phyloP scores from a whole-genome alignment of 2,329 filamentous ascomycete genomes.

The Exophiala xenobiotica region DNA sequence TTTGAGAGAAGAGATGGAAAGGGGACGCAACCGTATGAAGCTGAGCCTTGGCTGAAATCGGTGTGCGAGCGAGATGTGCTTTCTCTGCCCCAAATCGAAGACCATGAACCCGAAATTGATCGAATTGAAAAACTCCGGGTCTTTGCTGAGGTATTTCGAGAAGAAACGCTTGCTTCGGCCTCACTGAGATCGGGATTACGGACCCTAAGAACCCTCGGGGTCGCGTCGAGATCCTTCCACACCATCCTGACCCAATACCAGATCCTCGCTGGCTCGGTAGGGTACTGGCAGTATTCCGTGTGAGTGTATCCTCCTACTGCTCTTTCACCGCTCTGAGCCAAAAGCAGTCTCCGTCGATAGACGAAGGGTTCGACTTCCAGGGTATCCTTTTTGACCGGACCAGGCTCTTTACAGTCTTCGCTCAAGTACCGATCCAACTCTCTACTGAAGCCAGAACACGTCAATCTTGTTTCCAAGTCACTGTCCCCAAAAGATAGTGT shows the following conservation, averaged over 20 bases:
- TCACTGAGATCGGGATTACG: constrained; percentile 5
- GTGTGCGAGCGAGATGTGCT: constrained; percentile 10
- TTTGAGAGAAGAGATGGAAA: constrained; percentile 6
- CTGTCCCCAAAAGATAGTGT: too few relatives aligned
- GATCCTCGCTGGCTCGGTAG: not conserved
- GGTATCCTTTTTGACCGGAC: too few relatives aligned
- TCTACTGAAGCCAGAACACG: too few relatives aligned
- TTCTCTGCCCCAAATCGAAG: constrained; percentile 16
- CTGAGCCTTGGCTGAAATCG: constrained; percentile 8
- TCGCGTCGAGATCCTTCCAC: constrained; percentile 10
- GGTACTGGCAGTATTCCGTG: not conserved
- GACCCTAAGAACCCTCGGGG: constrained; percentile 16
- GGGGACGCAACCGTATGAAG: constrained; percentile 11
- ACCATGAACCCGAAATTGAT: constrained; percentile 18
- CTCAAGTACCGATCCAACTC: too few relatives aligned
- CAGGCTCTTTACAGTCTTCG: too few relatives aligned
- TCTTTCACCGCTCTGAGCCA: too few relatives aligned
- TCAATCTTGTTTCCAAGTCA: too few relatives aligned
- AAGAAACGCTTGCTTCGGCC: constrained; percentile 6
- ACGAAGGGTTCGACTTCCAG: too few relatives aligned
- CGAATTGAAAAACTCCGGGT: constrained; percentile 9
- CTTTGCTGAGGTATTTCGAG: constrained; percentile 3
- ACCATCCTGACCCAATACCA: constrained; percentile 3
- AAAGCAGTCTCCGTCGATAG: too few relatives aligned
- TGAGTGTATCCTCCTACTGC: too few relatives aligned